Evolutionary conservation across 306 rosid species (phyloP).

Genomic region (Vigna unguiculata): DNA sequence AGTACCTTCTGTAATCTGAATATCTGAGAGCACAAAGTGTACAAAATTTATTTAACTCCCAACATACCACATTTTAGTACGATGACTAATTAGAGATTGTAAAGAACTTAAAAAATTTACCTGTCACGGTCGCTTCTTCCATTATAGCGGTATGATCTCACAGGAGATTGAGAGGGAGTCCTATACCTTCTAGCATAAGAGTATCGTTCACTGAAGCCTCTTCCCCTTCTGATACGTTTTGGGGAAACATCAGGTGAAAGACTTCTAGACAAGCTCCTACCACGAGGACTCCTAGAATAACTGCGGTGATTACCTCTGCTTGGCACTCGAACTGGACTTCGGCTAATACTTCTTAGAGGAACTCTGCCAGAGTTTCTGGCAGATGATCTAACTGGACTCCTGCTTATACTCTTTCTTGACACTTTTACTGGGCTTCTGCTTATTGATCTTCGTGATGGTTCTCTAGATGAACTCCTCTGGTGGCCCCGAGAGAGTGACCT

Average conservation of each 20-base stretch:
- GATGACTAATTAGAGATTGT: not conserved
- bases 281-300: conserved; percentile 87
- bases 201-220: conserved; percentile 93
- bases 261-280: conserved; percentile 85
- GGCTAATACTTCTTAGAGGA: conserved; percentile 69
- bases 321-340: conserved; percentile 73
- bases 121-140: conserved; percentile 80
- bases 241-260: conserved; percentile 87
- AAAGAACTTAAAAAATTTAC: conserved; percentile 41
- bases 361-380: conserved; percentile 80
- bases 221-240: conserved; percentile 92
- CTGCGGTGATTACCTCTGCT: conserved; percentile 67
- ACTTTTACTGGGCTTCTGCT: conserved; percentile 76
- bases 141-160: conserved; percentile 81
- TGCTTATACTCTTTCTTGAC: conserved; percentile 64
- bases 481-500: conserved; percentile 53
- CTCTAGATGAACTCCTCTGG: conserved; percentile 68
- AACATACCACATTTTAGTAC: not conserved
- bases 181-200: conserved; percentile 94
- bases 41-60: conserved; percentile 2
- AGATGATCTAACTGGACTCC: conserved; percentile 77
- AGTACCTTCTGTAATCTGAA: conserved; percentile 79
- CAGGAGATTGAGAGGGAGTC: conserved; percentile 91
- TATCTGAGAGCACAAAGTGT: conserved; percentile 55
- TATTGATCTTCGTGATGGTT: conserved; percentile 53